A percentile compares a stretch with the other conserved stretches of the same genome.
These are phyloP conservation scores for Tolypocladium album DNA, from an alignment of 2,329 filamentous ascomycete species.

Conservation along the genomic window DNA sequence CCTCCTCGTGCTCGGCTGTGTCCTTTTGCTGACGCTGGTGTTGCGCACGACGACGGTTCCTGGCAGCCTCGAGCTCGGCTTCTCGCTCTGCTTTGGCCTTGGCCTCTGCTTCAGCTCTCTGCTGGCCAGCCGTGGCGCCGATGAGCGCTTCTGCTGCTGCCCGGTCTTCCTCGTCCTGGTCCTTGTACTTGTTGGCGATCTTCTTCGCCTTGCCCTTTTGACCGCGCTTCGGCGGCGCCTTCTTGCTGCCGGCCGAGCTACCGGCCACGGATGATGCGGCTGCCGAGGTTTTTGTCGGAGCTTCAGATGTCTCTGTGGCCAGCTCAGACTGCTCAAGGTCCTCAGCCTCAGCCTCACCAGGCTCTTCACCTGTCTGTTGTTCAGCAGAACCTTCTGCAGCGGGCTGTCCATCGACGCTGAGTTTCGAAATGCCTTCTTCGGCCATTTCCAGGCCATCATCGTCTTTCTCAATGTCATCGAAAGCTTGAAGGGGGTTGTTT, in stretches of 20 bases:
- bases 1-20: constrained; percentile 67
- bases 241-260: constrained; percentile 22
- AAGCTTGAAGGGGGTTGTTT: constrained; percentile 26
- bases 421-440: constrained; percentile 12
- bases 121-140: constrained; percentile 59
- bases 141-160: constrained; percentile 74
- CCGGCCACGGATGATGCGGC: constrained; percentile 1
- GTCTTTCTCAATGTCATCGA: constrained; percentile 10
- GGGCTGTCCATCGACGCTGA: constrained; percentile 11
- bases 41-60: constrained; percentile 67
- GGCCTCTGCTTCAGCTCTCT: constrained; percentile 58
- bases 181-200: constrained; percentile 76
- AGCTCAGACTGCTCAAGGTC: constrained; percentile 7
- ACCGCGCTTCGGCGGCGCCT: constrained; percentile 49
- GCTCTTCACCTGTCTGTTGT: constrained; percentile 15
- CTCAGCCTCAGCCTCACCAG: not conserved
- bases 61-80: constrained; percentile 56
- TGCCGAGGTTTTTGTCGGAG: constrained; percentile 5
- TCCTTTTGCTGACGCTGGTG: constrained; percentile 68
- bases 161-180: constrained; percentile 92
- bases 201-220: constrained; percentile 80
- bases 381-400: constrained; percentile 3
- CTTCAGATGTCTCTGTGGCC: constrained; percentile 8
- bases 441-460: constrained; percentile 16
- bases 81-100: constrained; percentile 58